phyloP scores from a whole-genome alignment of 2,329 filamentous ascomycete genomes.

The Colletotrichum limetticola region DNA sequence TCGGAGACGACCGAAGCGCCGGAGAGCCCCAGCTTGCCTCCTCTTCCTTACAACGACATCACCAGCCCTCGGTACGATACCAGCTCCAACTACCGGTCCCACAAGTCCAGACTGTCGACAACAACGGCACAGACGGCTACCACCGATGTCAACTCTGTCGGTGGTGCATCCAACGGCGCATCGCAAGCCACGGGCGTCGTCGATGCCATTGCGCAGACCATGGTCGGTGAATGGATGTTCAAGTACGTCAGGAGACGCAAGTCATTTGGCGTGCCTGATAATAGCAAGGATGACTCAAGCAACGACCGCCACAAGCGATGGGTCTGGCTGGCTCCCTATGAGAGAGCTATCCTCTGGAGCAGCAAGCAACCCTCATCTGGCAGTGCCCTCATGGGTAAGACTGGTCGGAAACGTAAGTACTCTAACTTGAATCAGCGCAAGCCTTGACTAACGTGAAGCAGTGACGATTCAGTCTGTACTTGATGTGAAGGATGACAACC shows the following conservation, averaged over 20 bases:
- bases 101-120: constrained; percentile 69
- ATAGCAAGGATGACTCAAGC: constrained; percentile 75
- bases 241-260: constrained; percentile 90
- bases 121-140: constrained; percentile 63
- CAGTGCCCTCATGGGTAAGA: constrained; percentile 90
- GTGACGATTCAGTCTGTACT: constrained; percentile 96
- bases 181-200: constrained; percentile 84
- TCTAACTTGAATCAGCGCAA: constrained; percentile 17
- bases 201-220: constrained; percentile 96
- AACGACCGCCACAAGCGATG: constrained; percentile 91
- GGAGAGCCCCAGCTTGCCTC: constrained; percentile 78
- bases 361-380: constrained; percentile 95
- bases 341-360: constrained; percentile 96
- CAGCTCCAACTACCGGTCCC: constrained; percentile 54
- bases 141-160: constrained; percentile 45
- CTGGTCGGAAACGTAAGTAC: constrained; percentile 89
- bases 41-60: constrained; percentile 78
- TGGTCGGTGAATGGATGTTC: constrained; percentile 98
- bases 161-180: constrained; percentile 62
- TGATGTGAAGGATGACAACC: constrained; percentile 95
- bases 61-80: constrained; percentile 62
- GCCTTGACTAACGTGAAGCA: constrained; percentile 54
- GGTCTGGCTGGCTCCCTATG: constrained; percentile 98
- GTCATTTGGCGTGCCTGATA: constrained; percentile 85
- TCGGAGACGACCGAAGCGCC: constrained; percentile 75